Evolutionary conservation across 2,329 filamentous ascomycete genomes (phyloP).

Genomic region (Xylaria hypoxylon): DNA sequence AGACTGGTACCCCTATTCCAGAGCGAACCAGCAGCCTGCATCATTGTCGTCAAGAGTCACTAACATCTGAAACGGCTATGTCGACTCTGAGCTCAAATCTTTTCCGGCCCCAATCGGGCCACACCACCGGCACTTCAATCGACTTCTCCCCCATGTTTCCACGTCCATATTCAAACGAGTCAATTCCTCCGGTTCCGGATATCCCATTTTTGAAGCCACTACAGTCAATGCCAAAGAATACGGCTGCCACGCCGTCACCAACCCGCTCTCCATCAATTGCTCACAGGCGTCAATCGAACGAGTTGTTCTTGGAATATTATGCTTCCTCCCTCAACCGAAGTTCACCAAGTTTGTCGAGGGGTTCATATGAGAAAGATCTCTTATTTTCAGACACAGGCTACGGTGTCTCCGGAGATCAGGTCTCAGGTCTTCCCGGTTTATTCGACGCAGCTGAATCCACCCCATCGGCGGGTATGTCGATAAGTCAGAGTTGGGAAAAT

Average conservation of each 20-base stretch:
- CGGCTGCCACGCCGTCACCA: constrained; percentile 23
- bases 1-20: constrained; percentile 54
- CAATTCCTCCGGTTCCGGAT: constrained; percentile 36
- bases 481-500: constrained; percentile 10
- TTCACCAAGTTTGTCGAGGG: constrained; percentile 35
- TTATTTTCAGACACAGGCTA: constrained; percentile 45
- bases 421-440: constrained; percentile 44
- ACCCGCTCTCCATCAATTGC: constrained; percentile 21
- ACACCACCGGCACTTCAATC: constrained; percentile 60
- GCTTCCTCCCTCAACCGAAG: constrained; percentile 41
- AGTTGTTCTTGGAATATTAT: constrained; percentile 45
- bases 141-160: constrained; percentile 51
- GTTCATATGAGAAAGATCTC: constrained; percentile 47
- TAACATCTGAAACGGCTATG: constrained; percentile 57
- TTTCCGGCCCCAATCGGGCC: constrained; percentile 57
- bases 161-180: constrained; percentile 33
- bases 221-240: constrained; percentile 8
- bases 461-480: not conserved
- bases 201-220: constrained; percentile 21
- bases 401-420: constrained; percentile 40
- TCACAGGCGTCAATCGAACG: constrained; percentile 23
- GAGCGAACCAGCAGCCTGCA: constrained; percentile 54
- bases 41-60: constrained; percentile 57
- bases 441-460: constrained; percentile 36
- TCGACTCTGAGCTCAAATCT: constrained; percentile 57